These are phyloP conservation scores for Sordariomycetes sp. DNA, from an alignment of 2,329 filamentous ascomycete species.

Conservation along the genomic window DNA sequence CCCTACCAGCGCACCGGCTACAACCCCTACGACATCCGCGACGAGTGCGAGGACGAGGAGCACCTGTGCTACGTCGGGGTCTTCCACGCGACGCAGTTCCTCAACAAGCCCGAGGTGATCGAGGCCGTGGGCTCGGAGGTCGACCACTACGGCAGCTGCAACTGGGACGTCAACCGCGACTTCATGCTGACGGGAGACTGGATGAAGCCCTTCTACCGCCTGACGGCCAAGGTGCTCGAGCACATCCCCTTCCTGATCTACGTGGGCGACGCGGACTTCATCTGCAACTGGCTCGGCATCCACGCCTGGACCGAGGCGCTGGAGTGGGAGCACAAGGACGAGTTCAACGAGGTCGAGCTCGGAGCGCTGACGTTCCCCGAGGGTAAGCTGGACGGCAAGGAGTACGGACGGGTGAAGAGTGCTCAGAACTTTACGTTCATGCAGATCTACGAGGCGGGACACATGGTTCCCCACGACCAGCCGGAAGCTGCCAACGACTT, in stretches of 20 bases:
- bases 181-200: constrained; percentile 97
- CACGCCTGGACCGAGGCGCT: constrained; percentile 89
- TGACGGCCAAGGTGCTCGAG: constrained; percentile 78
- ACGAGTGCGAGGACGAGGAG: constrained; percentile 51
- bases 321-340: constrained; percentile 82
- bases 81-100: constrained; percentile 67
- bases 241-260: constrained; percentile 94
- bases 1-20: constrained; percentile 90
- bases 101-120: constrained; percentile 78
- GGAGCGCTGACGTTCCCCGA: constrained; percentile 51
- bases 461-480: constrained; percentile 8
- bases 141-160: constrained; percentile 85
- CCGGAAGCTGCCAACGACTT: constrained; percentile 6
- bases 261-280: constrained; percentile 80
- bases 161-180: constrained; percentile 97
- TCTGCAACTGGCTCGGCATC: constrained; percentile 98
- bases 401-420: constrained; percentile 7
- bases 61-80: constrained; percentile 28
- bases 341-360: constrained; percentile 63
- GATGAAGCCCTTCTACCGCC: constrained; percentile 95
- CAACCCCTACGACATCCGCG: constrained; percentile 91
- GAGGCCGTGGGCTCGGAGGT: constrained; percentile 87
- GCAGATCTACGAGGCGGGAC: constrained; percentile 7
- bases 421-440: constrained; percentile 7
- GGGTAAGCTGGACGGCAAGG: constrained; percentile 10